phyloP scores from a whole-genome alignment of 495 filamentous ascomycete species.

The Clohesyomyces aquaticus region DNA sequence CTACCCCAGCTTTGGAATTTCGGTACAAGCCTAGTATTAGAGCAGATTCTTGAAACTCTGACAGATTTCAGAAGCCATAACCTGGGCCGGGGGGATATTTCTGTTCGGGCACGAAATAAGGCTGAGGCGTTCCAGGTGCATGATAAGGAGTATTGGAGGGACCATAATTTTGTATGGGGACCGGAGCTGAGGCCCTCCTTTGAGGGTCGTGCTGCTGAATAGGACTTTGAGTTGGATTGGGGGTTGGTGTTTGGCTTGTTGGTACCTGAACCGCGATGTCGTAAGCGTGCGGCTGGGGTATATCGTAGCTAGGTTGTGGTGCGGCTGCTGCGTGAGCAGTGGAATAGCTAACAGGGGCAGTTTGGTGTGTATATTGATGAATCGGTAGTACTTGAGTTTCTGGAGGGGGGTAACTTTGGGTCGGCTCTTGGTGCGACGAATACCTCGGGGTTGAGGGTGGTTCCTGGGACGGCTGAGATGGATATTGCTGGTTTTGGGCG shows the following conservation, averaged over 20 bases:
- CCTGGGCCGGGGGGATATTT: slow-evolving; percentile 5
- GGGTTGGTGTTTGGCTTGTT: slow-evolving; percentile 9
- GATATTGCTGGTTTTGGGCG: slow-evolving; percentile 13
- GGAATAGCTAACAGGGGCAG: slow-evolving; percentile 11
- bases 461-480: slow-evolving; percentile 12
- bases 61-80: slow-evolving; percentile 12
- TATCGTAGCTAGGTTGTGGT: slow-evolving; percentile 13
- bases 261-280: slow-evolving; percentile 15
- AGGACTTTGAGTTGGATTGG: slow-evolving; percentile 3
- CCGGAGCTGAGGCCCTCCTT: slow-evolving; percentile 27
- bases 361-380: slow-evolving; percentile 19
- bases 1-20: no score
- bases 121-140: slow-evolving; percentile 1
- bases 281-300: slow-evolving; percentile 19
- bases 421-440: slow-evolving; percentile 2
- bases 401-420: slow-evolving; percentile 14
- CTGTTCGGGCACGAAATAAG: slow-evolving; percentile 23
- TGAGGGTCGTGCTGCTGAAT: slow-evolving; percentile 23
- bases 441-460: slow-evolving; percentile 4
- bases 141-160: slow-evolving; percentile 11
- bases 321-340: not conserved
- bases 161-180: slow-evolving; percentile 17
- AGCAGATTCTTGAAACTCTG: no score
- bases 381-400: slow-evolving; percentile 1
- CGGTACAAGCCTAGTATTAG: no score